These are phyloP conservation scores for Phytophthora syringae DNA, from an alignment of 352 stramenopile genomes.

Conservation along the genomic window DNA sequence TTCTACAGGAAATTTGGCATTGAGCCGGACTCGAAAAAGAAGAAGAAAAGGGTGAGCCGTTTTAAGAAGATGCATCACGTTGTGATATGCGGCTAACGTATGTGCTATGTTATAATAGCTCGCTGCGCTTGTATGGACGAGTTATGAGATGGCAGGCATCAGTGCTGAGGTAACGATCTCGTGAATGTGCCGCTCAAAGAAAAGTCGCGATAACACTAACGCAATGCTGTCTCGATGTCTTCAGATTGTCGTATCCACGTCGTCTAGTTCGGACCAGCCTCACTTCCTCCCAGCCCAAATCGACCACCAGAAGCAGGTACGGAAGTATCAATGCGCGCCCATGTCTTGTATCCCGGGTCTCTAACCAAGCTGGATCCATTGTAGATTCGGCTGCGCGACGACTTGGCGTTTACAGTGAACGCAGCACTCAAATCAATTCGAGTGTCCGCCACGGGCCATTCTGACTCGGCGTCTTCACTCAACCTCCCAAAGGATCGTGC, in stretches of 20 bases:
- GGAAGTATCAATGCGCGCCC: background rate
- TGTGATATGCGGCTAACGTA: background rate
- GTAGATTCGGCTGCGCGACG: conserved; percentile 73
- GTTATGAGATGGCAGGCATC: conserved; percentile 50
- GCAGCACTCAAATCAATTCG: conserved; percentile 80
- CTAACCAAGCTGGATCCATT: conserved; percentile 5
- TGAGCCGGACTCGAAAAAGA: conserved; percentile 55
- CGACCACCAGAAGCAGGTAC: conserved; percentile 74
- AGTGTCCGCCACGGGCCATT: conserved; percentile 23
- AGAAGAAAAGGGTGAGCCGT: conserved; percentile 66
- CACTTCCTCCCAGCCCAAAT: conserved; percentile 63
- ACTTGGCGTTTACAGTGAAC: conserved; percentile 82
- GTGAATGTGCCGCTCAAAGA: background rate
- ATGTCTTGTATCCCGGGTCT: background rate
- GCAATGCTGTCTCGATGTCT: background rate
- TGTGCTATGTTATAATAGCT: conserved; percentile 38
- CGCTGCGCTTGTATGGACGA: conserved; percentile 69
- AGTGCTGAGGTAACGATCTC: conserved; percentile 65
- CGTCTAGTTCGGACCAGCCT: conserved; percentile 56
- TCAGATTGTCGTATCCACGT: conserved; percentile 64
- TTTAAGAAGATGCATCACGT: background rate
- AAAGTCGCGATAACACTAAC: background rate
- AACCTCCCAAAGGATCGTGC: conserved; percentile 39
- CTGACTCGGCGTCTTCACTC: background rate
- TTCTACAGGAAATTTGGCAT: conserved; percentile 81